phyloP scores from a whole-genome alignment of 176 grass and related monocot genomes.

The Pontederia paniculata region DNA sequence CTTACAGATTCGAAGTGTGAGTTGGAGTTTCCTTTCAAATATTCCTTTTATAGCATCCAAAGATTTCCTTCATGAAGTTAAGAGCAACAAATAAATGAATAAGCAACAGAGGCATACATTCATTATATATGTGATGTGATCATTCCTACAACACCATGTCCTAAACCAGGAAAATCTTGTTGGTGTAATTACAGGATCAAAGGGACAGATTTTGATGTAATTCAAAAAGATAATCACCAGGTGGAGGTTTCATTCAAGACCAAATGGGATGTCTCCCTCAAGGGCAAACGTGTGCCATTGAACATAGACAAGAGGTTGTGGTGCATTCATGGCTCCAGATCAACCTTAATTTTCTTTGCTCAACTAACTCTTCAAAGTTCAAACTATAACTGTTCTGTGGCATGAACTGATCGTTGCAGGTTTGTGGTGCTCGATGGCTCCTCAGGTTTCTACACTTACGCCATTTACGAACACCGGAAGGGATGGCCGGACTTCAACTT shows the following conservation, averaged over 20 bases:
- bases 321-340: background rate
- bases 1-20: conserved; percentile 32
- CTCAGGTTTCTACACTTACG: conserved; percentile 71
- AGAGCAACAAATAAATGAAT: too few relatives aligned
- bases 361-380: background rate
- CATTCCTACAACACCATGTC: too few relatives aligned
- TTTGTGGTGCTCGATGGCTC: conserved; percentile 42
- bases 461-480: conserved; percentile 39
- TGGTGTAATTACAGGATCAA: conserved; percentile 32
- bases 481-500: conserved; percentile 36
- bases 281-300: conserved; percentile 13
- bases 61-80: too few relatives aligned
- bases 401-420: too few relatives aligned
- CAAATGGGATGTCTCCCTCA: conserved; percentile 30
- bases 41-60: background rate
- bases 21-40: background rate
- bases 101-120: too few relatives aligned
- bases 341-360: background rate
- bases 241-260: conserved; percentile 77
- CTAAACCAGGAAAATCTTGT: too few relatives aligned
- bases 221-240: conserved; percentile 30
- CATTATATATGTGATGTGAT: too few relatives aligned
- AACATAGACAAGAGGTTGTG: conserved; percentile 49
- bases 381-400: background rate
- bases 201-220: conserved; percentile 29